phyloP scores from a whole-genome alignment of 306 rosid genomes.

The apple (Malus domestica) region DNA sequence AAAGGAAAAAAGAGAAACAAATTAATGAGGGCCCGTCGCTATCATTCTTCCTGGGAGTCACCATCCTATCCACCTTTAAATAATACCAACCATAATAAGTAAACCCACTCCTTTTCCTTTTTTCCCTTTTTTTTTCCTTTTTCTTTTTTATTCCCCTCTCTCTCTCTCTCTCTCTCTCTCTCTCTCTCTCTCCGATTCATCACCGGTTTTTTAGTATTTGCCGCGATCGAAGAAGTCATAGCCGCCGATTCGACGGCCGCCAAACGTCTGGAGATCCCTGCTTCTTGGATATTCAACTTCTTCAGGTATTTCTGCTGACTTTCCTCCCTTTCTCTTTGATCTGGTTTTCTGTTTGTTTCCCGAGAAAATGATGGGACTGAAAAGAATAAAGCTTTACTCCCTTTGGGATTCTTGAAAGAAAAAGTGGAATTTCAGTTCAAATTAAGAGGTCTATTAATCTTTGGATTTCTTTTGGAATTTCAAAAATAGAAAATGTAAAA shows the following conservation, averaged over 20 bases:
- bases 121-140: neutral
- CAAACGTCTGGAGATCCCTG: slow-evolving; percentile 27
- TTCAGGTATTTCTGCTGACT: slow-evolving; percentile 10
- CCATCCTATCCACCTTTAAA: slow-evolving; percentile 1
- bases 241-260: slow-evolving; percentile 27
- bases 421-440: neutral
- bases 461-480: neutral
- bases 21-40: neutral
- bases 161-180: neutral
- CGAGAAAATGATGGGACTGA: slow-evolving; percentile 19
- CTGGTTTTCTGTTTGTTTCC: slow-evolving; percentile 27
- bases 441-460: too few species aligned
- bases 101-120: neutral
- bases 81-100: neutral
- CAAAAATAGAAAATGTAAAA: neutral
- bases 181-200: slow-evolving; percentile 19
- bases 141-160: neutral
- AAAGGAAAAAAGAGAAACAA: too few species aligned
- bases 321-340: slow-evolving; percentile 30
- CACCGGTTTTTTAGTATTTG: slow-evolving; percentile 24
- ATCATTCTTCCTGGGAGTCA: neutral
- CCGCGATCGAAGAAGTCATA: slow-evolving; percentile 22
- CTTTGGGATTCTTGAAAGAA: neutral
- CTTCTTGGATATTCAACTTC: neutral
- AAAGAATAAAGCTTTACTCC: slow-evolving; percentile 8